A percentile compares a stretch with the other conserved stretches of the same genome.
phyloP scores from a whole-genome alignment of 179 eudicot species.

The Carnegiea gigantea region DNA sequence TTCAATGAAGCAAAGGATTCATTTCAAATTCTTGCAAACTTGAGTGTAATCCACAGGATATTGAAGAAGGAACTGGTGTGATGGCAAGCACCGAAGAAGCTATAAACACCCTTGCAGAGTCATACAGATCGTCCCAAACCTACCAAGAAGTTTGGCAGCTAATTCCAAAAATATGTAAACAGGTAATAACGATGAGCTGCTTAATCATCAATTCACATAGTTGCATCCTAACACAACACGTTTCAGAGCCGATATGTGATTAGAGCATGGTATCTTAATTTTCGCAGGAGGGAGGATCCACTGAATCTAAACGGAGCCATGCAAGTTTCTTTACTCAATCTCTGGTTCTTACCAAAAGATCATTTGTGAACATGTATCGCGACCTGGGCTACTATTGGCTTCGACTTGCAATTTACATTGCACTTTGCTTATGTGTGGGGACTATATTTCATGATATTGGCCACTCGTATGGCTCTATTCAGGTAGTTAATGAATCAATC shows the following conservation, averaged over 20 bases:
- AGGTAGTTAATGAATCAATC: constrained; percentile 31
- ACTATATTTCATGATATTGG: constrained; percentile 59
- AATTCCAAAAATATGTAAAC: constrained; percentile 34
- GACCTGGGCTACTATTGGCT: constrained; percentile 84
- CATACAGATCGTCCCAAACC: constrained; percentile 50
- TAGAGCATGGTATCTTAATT: not conserved
- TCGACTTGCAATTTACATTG: constrained; percentile 56
- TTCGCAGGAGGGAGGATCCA: constrained; percentile 37
- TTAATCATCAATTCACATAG: not conserved
- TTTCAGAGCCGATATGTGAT: not conserved
- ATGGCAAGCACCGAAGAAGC: constrained; percentile 48
- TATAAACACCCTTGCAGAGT: constrained; percentile 40
- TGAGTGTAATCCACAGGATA: constrained; percentile 36
- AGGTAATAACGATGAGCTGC: constrained; percentile 30
- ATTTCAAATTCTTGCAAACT: not conserved
- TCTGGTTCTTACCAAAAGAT: constrained; percentile 57
- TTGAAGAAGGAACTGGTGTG: constrained; percentile 39
- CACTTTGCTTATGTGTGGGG: constrained; percentile 54
- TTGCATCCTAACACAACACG: not conserved
- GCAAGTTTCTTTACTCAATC: constrained; percentile 54
- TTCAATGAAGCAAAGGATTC: not conserved
- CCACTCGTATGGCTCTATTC: constrained; percentile 50
- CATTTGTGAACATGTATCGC: constrained; percentile 75
- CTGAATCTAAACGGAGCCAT: constrained; percentile 39
- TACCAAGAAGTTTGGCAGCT: constrained; percentile 32